phyloP scores from a whole-genome alignment of 331 rosid species.

The Acacia concinna region DNA sequence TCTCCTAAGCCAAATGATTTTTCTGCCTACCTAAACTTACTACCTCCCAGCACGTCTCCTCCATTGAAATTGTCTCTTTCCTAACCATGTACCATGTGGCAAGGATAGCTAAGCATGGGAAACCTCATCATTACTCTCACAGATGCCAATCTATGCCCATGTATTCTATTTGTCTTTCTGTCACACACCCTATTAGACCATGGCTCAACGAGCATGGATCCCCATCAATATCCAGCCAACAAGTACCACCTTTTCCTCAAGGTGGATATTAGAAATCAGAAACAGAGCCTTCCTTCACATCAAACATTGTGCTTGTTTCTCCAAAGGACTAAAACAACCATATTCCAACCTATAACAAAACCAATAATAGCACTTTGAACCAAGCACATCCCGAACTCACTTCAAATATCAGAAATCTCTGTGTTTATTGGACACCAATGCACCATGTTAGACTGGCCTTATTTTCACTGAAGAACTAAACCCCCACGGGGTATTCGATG shows the following conservation, averaged over 20 bases:
- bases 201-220: not conserved
- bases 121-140: not conserved
- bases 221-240: not conserved
- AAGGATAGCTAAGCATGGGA: not conserved
- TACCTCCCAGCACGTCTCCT: not conserved
- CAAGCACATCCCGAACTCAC: not conserved
- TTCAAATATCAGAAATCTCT: not conserved
- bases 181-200: not conserved
- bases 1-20: slow-evolving; percentile 1
- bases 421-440: not conserved
- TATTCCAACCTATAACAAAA: not conserved
- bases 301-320: not conserved
- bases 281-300: not conserved
- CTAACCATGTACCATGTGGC: not conserved
- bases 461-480: no score
- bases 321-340: not conserved
- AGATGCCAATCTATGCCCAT: not conserved
- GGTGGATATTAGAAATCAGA: not conserved
- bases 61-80: not conserved
- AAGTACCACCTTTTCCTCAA: not conserved
- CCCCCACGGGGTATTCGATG: no score
- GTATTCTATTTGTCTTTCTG: not conserved
- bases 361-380: not conserved
- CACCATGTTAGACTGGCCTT: not conserved
- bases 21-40: not conserved